These are phyloP conservation scores for Ceratocystis harringtonii DNA, from an alignment of 2,329 filamentous ascomycete genomes.

Conservation along the genomic window DNA sequence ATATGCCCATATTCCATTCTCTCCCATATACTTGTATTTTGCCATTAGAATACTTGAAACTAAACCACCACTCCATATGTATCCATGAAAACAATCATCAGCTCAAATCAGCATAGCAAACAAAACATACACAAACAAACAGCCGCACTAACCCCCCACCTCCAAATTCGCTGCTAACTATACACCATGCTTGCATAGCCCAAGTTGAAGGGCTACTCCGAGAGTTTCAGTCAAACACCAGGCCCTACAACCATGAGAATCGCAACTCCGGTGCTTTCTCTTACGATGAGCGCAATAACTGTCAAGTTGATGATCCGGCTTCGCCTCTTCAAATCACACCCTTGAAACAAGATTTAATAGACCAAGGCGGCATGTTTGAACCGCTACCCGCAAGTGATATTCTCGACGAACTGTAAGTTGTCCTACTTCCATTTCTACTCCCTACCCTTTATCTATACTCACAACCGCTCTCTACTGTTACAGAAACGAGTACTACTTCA, in stretches of 20 bases:
- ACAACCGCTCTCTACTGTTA: not conserved
- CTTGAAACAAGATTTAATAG: slow-evolving; percentile 40
- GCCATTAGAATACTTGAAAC: no score
- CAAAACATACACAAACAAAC: not conserved
- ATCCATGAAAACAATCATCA: not conserved
- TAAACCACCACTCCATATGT: no score
- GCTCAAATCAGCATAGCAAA: not conserved
- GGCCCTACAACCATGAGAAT: slow-evolving; percentile 20
- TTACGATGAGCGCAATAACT: not conserved
- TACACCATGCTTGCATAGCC: slow-evolving; percentile 30
- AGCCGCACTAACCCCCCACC: not conserved
- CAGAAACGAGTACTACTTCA: slow-evolving; percentile 62
- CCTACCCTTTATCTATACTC: not conserved
- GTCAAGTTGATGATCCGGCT: not conserved
- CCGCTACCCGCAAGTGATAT: slow-evolving; percentile 62
- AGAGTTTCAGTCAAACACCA: slow-evolving; percentile 35
- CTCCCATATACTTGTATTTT: not conserved
- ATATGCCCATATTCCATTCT: not conserved
- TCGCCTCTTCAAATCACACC: not conserved
- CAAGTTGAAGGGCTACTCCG: slow-evolving; percentile 72
- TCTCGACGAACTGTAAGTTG: slow-evolving; percentile 62
- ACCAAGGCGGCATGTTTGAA: slow-evolving; percentile 70
- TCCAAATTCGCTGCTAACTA: not conserved
- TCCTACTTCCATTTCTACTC: not conserved
- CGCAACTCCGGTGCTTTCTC: not conserved